Evolutionary conservation across 495 filamentous ascomycete species (phyloP).

Genomic region (Stereocaulon alpinum): DNA sequence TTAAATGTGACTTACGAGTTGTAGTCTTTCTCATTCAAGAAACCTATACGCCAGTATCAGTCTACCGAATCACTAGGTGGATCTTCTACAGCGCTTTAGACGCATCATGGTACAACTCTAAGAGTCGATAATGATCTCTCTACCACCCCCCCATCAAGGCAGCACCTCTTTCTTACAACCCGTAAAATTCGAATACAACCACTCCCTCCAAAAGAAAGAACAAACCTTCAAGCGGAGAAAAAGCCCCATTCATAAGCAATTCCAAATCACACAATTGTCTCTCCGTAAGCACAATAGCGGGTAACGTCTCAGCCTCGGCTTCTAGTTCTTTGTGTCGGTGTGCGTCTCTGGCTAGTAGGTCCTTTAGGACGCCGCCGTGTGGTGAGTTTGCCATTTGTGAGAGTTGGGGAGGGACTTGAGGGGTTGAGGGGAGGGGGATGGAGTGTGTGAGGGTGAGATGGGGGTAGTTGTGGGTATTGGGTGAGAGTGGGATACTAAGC

Average conservation of each 20-base stretch:
- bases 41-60: too few species aligned
- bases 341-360: constrained; percentile 84
- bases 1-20: constrained; percentile 53
- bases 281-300: constrained; percentile 77
- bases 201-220: too few species aligned
- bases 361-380: constrained; percentile 95
- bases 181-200: too few species aligned
- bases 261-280: constrained; percentile 96
- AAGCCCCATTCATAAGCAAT: constrained; percentile 89
- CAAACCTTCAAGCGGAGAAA: constrained; percentile 96
- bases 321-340: constrained; percentile 64
- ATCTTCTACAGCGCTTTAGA: too few species aligned
- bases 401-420: background rate
- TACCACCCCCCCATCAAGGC: too few species aligned
- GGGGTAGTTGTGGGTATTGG: background rate
- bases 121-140: too few species aligned
- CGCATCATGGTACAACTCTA: too few species aligned
- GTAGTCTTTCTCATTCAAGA: constrained; percentile 96
- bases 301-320: constrained; percentile 75
- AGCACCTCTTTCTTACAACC: too few species aligned
- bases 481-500: too few species aligned
- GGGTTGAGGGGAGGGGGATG: too few species aligned
- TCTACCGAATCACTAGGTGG: too few species aligned
- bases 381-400: constrained; percentile 64
- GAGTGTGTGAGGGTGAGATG: background rate